Evolutionary conservation across 148 eudicot species (phyloP).

Genomic region (Camellia lanceoleosa): DNA sequence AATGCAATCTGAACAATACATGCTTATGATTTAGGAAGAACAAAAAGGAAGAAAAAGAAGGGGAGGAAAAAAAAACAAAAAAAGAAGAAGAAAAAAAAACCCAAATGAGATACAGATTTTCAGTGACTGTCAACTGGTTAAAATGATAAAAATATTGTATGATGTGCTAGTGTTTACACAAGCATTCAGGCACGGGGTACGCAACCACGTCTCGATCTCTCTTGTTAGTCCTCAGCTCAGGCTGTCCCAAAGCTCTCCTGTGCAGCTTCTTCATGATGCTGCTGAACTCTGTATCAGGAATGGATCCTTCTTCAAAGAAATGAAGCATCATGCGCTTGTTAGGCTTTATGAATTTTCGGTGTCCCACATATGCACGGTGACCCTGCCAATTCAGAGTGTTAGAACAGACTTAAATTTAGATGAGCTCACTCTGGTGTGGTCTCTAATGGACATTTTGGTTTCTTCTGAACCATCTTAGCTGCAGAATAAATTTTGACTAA

Average conservation of each 20-base stretch:
- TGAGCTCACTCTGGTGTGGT: too few species aligned
- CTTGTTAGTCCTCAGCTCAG: slow-evolving; percentile 52
- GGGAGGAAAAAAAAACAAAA: too few species aligned
- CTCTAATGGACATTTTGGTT: too few species aligned
- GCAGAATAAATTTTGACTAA: too few species aligned
- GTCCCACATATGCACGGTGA: slow-evolving; percentile 73
- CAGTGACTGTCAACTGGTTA: background rate
- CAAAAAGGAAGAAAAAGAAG: background rate
- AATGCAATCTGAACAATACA: background rate
- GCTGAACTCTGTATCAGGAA: slow-evolving; percentile 41
- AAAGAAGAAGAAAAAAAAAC: background rate
- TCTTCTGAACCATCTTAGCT: too few species aligned
- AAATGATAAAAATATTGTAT: background rate
- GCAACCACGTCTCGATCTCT: slow-evolving; percentile 64
- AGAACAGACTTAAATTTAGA: too few species aligned
- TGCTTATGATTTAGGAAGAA: background rate
- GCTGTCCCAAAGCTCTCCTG: slow-evolving; percentile 55
- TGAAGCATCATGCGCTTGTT: slow-evolving; percentile 73
- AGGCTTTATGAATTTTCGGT: slow-evolving; percentile 66
- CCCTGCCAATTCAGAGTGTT: slow-evolving; percentile 35
- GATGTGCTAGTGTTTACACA: slow-evolving; percentile 41
- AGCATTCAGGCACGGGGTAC: slow-evolving; percentile 73
- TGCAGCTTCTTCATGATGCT: slow-evolving; percentile 50
- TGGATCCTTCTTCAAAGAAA: slow-evolving; percentile 36
- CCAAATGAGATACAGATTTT: background rate